Evolutionary conservation across 352 stramenopile genomes (phyloP), one percentile per base, ranked within the genome.

Genomic region (Phytophthora tentaculata): DNA sequence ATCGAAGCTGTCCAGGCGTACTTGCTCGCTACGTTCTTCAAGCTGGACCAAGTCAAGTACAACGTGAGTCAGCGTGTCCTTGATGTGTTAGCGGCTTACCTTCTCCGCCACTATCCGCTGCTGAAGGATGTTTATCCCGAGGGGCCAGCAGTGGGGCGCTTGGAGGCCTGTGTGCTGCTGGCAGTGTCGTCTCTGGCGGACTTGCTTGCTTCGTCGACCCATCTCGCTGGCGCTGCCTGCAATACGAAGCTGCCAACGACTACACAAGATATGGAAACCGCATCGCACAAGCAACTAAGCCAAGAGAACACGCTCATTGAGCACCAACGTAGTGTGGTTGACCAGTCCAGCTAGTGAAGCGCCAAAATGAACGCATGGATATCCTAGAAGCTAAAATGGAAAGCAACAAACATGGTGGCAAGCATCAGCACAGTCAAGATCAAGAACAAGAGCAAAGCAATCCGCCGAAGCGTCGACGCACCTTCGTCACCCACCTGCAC

Each of bases 291-390:
- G 19, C n/a, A 53, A 39, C 23, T 22, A 54, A 28, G n/a, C 24
- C n/a, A 44, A 44, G n/a, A n/a, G n/a, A n/a, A n/a, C n/a, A n/a
- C n/a, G n/a, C n/a, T 56, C 43, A 56, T 44, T 14, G 28, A 37
- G 1, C 51, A 67, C 22, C 51, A 67, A 53, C 37, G 39, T 4
- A 45, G 39, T 67, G 49, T 67, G 3, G 48, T 49, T 66, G 59
- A 48, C 24, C 59, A 49, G 37, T 66, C 23, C 2, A 7, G 20
- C 28, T 43, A 5, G 44, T 62, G 5, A 69, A 63, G 35, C 53
- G 19, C 9, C 35, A 69, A 29, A 39, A 63, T 9, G 53, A 58
- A 5, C 45, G 23, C 45, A 53, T 63, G 24, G 35, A 69, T 39
- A 54, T 19, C 37, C 26, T 54, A 65, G 48, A 67, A 41, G 14